phyloP scores from a whole-genome alignment of 179 eudicot species.

The Heliamphora pulchella region DNA sequence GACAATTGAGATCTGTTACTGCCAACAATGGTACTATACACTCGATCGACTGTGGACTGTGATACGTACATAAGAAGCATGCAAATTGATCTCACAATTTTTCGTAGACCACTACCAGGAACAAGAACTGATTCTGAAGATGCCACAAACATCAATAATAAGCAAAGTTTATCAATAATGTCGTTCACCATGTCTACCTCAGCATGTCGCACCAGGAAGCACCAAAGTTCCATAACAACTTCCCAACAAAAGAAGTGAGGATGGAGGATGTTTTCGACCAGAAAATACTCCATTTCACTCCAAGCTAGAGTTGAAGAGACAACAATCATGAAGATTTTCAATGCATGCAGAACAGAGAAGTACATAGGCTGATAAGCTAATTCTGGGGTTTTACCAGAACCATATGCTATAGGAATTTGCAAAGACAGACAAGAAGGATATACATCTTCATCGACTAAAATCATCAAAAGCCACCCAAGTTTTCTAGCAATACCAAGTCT shows the following conservation, averaged over 20 bases:
- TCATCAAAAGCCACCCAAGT: conserved; percentile 60
- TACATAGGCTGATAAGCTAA: conserved; percentile 52
- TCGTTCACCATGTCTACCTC: conserved; percentile 45
- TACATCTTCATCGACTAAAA: conserved; percentile 50
- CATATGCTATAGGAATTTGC: conserved; percentile 38
- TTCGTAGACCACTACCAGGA: conserved; percentile 47
- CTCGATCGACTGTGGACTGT: conserved; percentile 42
- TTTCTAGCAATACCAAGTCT: conserved; percentile 53
- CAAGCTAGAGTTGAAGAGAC: conserved; percentile 51
- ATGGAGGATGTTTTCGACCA: conserved; percentile 70
- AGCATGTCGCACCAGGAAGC: conserved; percentile 67
- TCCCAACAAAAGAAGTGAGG: conserved; percentile 84
- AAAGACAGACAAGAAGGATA: conserved; percentile 52
- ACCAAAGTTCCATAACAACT: conserved; percentile 78
- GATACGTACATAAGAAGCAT: conserved; percentile 48
- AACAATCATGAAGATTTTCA: conserved; percentile 70
- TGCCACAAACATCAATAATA: conserved; percentile 42
- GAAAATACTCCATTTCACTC: conserved; percentile 54
- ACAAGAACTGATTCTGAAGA: conserved; percentile 40
- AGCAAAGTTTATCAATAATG: conserved; percentile 56
- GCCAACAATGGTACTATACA: conserved; percentile 44
- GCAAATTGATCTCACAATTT: conserved; percentile 67
- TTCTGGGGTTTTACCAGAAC: conserved; percentile 42
- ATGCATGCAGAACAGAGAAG: conserved; percentile 45
- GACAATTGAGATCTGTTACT: conserved; percentile 38